phyloP scores from a whole-genome alignment of 1,139 yeast species.

The Hansenula lynferdii region DNA sequence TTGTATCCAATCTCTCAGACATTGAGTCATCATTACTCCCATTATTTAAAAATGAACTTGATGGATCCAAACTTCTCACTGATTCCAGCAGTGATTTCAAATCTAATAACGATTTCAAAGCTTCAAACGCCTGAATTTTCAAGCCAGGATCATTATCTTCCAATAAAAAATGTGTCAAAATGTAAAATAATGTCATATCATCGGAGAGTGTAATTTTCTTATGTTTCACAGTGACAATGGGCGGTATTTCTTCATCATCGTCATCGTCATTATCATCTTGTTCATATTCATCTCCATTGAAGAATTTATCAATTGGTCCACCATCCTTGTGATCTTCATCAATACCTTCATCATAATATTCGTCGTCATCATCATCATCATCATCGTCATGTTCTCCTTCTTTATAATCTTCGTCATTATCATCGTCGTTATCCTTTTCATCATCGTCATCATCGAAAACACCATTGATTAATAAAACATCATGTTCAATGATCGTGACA shows the following conservation, averaged over 20 bases:
- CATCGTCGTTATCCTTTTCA: background rate
- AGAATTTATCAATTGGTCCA: background rate
- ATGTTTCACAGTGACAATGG: background rate
- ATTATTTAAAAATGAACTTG: no score
- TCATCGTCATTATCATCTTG: constrained; percentile 12
- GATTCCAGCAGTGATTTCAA: constrained; percentile 71
- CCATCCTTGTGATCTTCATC: background rate
- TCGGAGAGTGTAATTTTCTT: constrained; percentile 32
- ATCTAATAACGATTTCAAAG: constrained; percentile 67
- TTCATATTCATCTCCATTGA: constrained; percentile 14
- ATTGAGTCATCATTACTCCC: constrained; percentile 21
- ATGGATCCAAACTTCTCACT: background rate
- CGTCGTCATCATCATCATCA: background rate
- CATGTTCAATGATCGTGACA: constrained; percentile 80
- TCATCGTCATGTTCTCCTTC: background rate
- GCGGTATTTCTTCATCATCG: constrained; percentile 5
- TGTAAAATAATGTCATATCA: constrained; percentile 58
- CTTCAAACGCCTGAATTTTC: constrained; percentile 80
- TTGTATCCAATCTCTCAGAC: constrained; percentile 39
- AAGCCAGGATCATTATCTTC: constrained; percentile 67
- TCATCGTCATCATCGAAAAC: constrained; percentile 6
- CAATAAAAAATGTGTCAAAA: constrained; percentile 57
- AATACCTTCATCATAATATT: constrained; percentile 6
- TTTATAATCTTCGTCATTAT: background rate
- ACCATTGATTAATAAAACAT: constrained; percentile 56